Evolutionary conservation across 768 basidiomycete genomes (phyloP).

Genomic region (Tulasnella sp.): DNA sequence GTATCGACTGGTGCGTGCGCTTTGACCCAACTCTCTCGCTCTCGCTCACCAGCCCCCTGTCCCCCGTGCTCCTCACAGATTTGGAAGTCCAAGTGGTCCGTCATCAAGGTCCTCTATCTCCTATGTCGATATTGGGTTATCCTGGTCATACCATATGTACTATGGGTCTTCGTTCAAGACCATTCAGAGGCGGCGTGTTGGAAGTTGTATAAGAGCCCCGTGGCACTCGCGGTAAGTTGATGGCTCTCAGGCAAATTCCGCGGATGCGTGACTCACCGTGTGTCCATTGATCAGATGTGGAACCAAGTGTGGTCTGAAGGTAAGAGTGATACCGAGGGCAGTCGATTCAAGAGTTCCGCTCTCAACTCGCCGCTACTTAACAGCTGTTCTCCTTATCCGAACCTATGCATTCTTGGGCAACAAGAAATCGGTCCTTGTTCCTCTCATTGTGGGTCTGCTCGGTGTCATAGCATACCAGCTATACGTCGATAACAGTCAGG

Average conservation of each 20-base stretch:
- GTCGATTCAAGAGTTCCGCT: background rate
- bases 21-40: background rate
- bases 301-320: constrained; percentile 27
- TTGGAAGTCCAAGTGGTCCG: constrained; percentile 17
- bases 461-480: constrained; percentile 21
- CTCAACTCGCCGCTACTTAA: background rate
- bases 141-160: constrained; percentile 9
- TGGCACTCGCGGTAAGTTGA: constrained; percentile 16
- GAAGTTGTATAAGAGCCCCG: constrained; percentile 17
- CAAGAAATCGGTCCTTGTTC: constrained; percentile 1
- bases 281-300: constrained; percentile 22
- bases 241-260: background rate
- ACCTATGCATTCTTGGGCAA: constrained; percentile 27
- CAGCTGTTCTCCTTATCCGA: constrained; percentile 20
- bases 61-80: background rate
- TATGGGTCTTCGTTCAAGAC: constrained; percentile 25
- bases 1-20: constrained; percentile 5
- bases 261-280: too few relatives aligned
- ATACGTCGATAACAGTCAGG: constrained; percentile 24
- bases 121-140: constrained; percentile 25
- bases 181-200: constrained; percentile 3
- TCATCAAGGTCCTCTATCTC: constrained; percentile 26
- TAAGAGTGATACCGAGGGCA: background rate
- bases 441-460: background rate
- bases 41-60: background rate